phyloP scores from a whole-genome alignment of 1,139 yeast species.

The Hanseniaspora uvarum region DNA sequence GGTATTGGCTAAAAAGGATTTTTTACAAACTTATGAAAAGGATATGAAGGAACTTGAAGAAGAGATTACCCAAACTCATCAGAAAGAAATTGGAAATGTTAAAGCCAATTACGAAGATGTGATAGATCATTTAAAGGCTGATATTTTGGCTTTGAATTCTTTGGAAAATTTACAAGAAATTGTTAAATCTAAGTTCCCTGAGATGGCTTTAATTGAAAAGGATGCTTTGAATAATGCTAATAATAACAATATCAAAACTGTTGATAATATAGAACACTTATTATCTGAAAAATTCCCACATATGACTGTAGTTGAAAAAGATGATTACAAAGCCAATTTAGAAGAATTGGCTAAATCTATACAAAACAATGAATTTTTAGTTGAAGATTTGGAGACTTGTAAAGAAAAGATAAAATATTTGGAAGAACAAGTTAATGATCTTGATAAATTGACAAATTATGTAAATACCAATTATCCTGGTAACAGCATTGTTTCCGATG shows the following conservation, averaged over 20 bases:
- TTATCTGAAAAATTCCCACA: background rate
- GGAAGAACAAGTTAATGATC: background rate
- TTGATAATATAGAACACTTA: background rate
- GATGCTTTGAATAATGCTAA: background rate
- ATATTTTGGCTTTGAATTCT: background rate
- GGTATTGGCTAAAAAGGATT: background rate
- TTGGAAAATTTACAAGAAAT: background rate
- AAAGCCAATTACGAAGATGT: background rate
- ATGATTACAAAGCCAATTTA: constrained; percentile 1
- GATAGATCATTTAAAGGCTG: background rate
- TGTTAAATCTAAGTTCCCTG: background rate
- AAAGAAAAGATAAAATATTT: background rate
- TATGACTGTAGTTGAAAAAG: background rate
- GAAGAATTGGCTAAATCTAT: background rate
- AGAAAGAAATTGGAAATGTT: background rate
- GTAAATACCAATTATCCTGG: background rate
- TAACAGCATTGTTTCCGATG: background rate
- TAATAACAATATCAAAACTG: background rate
- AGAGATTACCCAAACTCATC: background rate
- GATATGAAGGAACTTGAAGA: background rate
- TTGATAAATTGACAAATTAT: background rate
- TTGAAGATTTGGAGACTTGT: background rate
- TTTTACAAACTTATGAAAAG: background rate
- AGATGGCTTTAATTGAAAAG: background rate
- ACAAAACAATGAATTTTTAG: background rate